Percentiles rank a stretch among this genome's conserved stretches.
phyloP scores from a whole-genome alignment of 805 yeast genomes.

The Tanozyma kutaoensis region DNA sequence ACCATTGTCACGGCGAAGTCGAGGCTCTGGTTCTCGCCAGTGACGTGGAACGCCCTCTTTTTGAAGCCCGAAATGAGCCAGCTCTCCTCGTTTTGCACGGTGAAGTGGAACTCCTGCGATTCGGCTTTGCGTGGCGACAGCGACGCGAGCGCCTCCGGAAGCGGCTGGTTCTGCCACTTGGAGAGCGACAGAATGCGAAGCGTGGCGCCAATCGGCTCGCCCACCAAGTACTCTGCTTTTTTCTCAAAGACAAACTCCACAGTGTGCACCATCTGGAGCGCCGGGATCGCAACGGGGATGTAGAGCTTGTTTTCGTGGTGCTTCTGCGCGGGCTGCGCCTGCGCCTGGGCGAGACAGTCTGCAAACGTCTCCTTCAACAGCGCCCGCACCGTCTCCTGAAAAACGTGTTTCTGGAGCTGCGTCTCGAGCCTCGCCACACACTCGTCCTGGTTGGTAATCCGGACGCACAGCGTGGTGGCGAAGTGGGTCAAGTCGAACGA shows the following conservation, averaged over 20 bases:
- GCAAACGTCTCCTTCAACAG: slow-evolving; percentile 3
- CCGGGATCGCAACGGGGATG: slow-evolving; percentile 53
- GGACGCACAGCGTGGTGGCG: slow-evolving; percentile 10
- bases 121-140: slow-evolving; percentile 9
- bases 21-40: slow-evolving; percentile 9
- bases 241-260: slow-evolving; percentile 31
- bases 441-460: slow-evolving; percentile 8
- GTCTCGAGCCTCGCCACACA: slow-evolving; percentile 6
- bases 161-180: slow-evolving; percentile 25
- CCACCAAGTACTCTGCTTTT: slow-evolving; percentile 38
- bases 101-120: slow-evolving; percentile 26
- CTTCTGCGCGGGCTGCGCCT: not conserved
- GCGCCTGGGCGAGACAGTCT: not conserved
- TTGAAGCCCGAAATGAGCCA: slow-evolving; percentile 78
- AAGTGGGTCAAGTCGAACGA: slow-evolving; percentile 17
- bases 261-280: slow-evolving; percentile 44
- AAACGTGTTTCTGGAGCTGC: slow-evolving; percentile 4
- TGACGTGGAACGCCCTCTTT: slow-evolving; percentile 34
- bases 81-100: slow-evolving; percentile 42
- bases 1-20: slow-evolving; percentile 35
- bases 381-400: slow-evolving; percentile 1
- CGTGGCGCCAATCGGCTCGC: slow-evolving; percentile 41
- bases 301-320: slow-evolving; percentile 9
- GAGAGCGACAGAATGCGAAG: slow-evolving; percentile 31
- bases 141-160: slow-evolving; percentile 4